Base-by-base conservation (phyloP, 345 rosid species). In the Erysimum cheiranthoides region DNA sequence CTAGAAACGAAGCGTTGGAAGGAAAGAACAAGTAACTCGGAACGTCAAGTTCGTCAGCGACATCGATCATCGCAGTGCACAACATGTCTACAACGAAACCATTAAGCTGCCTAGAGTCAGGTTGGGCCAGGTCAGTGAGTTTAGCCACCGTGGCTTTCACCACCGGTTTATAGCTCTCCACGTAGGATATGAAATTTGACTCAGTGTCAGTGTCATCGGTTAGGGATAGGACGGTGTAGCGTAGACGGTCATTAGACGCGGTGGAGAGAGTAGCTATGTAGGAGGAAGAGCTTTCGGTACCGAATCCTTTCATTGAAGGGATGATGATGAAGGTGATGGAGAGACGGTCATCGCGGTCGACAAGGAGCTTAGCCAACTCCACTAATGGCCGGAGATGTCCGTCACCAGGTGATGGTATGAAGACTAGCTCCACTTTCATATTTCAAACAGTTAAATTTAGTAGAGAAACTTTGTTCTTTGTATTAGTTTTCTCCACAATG, bases 71-170 rank as follows among this genome's bases (percentile, higher is more conserved):
- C 3, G 70, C 2, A 0, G 76, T 76, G 66, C 84, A 85, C 32
- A 85, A 79, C 87, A 89, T 75, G 73, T 83, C 93, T 10, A 85
- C 46, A 17, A 87, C 82, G 62, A 89, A 46, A 34, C 87, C 86
- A 7, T 82, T 87, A 1, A 88, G 74, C 35, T 10, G 45, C 6
- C 82, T 66, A 2, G 81, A 61, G 43, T 71, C 68, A 42, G 39
- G 7, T 62, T 31, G 32, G 6, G 52, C 10, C 27, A 70, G 16
- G 27, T 2, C 14, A 8, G 31, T 12, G 6, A 76, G 74, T 12
- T 76, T 45, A 3, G 75, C 36, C n/a, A 79, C 74, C 2, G 74
- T 82, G 18, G 78, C 79, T 43, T 28, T 80, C 52, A 85, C 82
- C 21, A 36, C 75, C 68, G 80, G 74, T 36, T 79, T 85, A 36